Evolutionary conservation across 2,329 filamentous ascomycete genomes (phyloP).

Genomic region (Scedosporium boydii): DNA sequence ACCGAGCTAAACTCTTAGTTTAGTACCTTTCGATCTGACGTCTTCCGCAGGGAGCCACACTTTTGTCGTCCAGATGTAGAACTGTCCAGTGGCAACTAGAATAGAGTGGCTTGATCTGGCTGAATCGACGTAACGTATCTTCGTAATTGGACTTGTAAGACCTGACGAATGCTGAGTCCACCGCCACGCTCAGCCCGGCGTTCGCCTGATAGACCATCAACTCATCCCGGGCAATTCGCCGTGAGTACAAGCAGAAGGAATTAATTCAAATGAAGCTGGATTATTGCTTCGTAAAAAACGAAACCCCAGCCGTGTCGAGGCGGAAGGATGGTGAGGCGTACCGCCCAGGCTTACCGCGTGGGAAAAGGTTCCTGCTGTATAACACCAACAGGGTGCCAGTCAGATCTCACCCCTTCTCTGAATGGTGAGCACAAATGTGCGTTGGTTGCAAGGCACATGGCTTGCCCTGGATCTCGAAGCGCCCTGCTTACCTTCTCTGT

Average conservation of each 20-base stretch:
- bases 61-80: background rate
- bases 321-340: background rate
- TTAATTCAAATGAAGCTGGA: too few relatives aligned
- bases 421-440: background rate
- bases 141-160: background rate
- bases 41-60: background rate
- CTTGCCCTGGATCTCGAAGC: background rate
- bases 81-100: background rate
- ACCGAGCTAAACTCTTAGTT: too few relatives aligned
- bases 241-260: background rate
- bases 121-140: background rate
- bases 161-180: background rate
- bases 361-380: background rate
- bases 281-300: background rate
- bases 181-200: background rate
- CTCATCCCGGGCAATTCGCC: too few relatives aligned
- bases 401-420: background rate
- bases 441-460: background rate
- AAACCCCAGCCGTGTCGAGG: background rate
- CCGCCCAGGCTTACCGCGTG: background rate
- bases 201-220: background rate
- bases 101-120: background rate
- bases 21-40: too few relatives aligned
- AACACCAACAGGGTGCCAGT: background rate
- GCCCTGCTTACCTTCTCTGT: background rate